Conservation (phyloP, 2,329 filamentous ascomycete genomes). For the Colletotrichum zoysiae region DNA sequence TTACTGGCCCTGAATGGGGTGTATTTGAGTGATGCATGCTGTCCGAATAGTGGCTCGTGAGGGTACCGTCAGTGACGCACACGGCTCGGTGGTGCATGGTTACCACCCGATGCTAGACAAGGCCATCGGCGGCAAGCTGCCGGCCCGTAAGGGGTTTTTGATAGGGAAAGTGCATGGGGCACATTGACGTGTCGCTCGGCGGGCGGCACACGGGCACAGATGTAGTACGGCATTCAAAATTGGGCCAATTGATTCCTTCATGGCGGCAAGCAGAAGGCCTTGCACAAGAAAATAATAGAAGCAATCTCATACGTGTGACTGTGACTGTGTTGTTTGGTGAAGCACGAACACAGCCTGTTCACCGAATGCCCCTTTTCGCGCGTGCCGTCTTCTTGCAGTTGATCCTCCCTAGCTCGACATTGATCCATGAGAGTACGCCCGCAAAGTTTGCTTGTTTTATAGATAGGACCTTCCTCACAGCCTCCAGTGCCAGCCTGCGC, state of each 20-base stretch:
- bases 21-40: neutral
- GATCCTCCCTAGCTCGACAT: slow-evolving; percentile 23
- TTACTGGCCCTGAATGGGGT: neutral
- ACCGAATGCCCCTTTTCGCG: slow-evolving; percentile 11
- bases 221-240: neutral
- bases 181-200: neutral
- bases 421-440: slow-evolving; percentile 32
- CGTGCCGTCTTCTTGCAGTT: slow-evolving; percentile 29
- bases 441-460: slow-evolving; percentile 36
- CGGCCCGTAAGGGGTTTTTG: neutral
- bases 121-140: neutral
- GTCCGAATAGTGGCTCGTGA: neutral
- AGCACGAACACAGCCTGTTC: neutral
- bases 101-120: neutral
- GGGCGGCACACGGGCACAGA: neutral
- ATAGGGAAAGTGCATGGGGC: neutral
- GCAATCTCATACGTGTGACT: neutral
- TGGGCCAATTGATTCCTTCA: neutral
- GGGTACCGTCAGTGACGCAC: neutral
- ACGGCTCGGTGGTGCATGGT: neutral
- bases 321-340: neutral
- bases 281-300: neutral
- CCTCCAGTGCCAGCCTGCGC: slow-evolving; percentile 38
- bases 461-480: slow-evolving; percentile 18
- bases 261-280: neutral